Evolutionary conservation across 345 rosid genomes (phyloP), one percentile per base, ranked within the genome.

Genomic region (Brassica nigra): DNA sequence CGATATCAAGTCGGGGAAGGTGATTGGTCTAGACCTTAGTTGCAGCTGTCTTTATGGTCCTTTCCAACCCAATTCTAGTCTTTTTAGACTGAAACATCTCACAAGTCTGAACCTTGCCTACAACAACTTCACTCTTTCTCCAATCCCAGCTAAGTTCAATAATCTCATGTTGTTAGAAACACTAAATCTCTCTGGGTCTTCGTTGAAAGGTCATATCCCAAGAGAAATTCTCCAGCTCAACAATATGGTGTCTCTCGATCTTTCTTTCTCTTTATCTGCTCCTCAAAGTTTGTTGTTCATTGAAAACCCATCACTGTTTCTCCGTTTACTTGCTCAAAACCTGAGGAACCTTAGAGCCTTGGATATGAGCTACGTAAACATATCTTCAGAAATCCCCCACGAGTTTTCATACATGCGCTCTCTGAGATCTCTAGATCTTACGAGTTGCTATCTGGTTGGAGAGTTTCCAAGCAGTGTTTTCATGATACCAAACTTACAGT

Each of bases 91-190:
- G 5, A 4, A n/a, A 10, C 54, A 68, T 47, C 72, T 68, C 57
- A 76, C 28, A 20, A 27, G 14, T 4, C 86, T 85, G 3, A 68
- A 80, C 6, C 82, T 83, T 2, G 68, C 85, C 59, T 28, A 4
- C 42, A 80, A 83, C 70, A 6, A 75, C 33, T 82, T 83, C 77
- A 11, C n/a, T 27, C 1, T 9, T 6, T 69, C 73, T 28, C 70
- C 70, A 1, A 9, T 66, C 52, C 70, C 70, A 36, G 30, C 8
- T 11, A 15, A 47, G 61, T 69, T 69, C 6, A 3, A 4, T 7
- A 28, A 29, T 28, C 73, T 69, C 61, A 28, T 12, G 23, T 9
- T 18, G 37, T 29, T 69, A 69, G 9, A 12, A 27, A 28, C 18
- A 27, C 62, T 66, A 7, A 69, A 69, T 15, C 73, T 69, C 11